Evolutionary conservation across 129 eudicot species (phyloP).

Genomic region (Deinandra increscens): DNA sequence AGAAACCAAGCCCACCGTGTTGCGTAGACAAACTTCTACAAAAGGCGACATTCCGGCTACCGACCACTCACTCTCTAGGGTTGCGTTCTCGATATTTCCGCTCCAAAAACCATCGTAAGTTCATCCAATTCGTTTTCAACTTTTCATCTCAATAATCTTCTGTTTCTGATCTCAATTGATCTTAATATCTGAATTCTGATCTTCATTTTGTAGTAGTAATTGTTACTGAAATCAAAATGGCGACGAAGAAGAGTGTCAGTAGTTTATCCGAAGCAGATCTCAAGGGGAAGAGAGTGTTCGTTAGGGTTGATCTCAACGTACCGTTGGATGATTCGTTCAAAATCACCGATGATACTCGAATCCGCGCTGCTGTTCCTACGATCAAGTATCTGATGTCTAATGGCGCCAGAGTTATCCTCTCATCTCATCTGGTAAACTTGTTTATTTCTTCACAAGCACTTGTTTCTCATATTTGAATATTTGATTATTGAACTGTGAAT

Average conservation of each 20-base stretch:
- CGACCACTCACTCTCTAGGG: slow-evolving; percentile 8
- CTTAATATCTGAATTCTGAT: too few species aligned
- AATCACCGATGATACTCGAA: not conserved
- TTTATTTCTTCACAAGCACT: not conserved
- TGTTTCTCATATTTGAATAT: not conserved
- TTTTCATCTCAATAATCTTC: not conserved
- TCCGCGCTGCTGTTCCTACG: not conserved
- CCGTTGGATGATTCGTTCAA: not conserved
- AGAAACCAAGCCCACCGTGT: slow-evolving; percentile 22
- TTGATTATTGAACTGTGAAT: not conserved
- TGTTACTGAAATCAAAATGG: not conserved
- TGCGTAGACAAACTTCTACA: slow-evolving; percentile 16
- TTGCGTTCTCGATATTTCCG: slow-evolving; percentile 14
- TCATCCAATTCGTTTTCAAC: not conserved
- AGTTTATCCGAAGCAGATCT: not conserved
- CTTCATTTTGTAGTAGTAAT: too few species aligned
- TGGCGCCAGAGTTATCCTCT: slow-evolving; percentile 6
- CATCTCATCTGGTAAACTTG: not conserved
- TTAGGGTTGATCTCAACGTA: not conserved
- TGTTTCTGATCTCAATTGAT: slow-evolving; percentile 8
- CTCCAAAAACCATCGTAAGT: slow-evolving; percentile 9
- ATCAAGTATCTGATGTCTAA: slow-evolving; percentile 3
- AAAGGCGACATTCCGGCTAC: not conserved
- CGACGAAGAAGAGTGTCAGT: too few species aligned
- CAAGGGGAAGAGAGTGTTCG: not conserved